Percentiles rank a stretch among this genome's conserved stretches.
Evolutionary conservation across 305 asterid species (phyloP).

Genomic region (Fraxinus latifolia): DNA sequence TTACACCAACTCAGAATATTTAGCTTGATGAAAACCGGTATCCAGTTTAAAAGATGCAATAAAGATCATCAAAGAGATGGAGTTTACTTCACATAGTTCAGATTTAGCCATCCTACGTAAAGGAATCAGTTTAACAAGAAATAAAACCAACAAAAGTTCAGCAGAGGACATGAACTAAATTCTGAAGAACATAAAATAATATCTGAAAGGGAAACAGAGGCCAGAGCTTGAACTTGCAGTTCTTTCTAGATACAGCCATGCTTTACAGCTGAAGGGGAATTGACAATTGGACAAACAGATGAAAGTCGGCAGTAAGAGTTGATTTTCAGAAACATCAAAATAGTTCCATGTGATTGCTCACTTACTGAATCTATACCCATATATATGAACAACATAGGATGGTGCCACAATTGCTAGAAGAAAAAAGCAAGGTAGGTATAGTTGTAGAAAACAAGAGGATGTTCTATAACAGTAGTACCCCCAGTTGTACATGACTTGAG

Average conservation of each 20-base stretch:
- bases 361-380: neutral
- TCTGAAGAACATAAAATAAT: neutral
- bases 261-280: conserved; percentile 10
- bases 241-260: neutral
- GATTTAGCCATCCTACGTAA: conserved; percentile 9
- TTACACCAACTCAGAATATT: neutral
- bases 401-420: neutral
- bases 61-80: neutral
- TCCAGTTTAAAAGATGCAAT: neutral
- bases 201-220: neutral
- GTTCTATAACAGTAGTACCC: conserved; percentile 54
- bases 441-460: conserved; percentile 16
- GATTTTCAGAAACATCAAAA: neutral
- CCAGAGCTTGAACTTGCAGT: neutral
- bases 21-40: neutral
- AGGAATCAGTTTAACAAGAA: neutral
- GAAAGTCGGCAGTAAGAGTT: neutral
- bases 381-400: conserved; percentile 11
- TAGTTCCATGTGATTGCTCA: neutral
- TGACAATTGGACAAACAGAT: neutral
- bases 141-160: neutral
- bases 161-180: neutral
- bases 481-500: conserved; percentile 91
- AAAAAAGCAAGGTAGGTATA: neutral
- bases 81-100: neutral